phyloP scores from a whole-genome alignment of 2,329 filamentous ascomycete genomes.

The Penicillium sp. region DNA sequence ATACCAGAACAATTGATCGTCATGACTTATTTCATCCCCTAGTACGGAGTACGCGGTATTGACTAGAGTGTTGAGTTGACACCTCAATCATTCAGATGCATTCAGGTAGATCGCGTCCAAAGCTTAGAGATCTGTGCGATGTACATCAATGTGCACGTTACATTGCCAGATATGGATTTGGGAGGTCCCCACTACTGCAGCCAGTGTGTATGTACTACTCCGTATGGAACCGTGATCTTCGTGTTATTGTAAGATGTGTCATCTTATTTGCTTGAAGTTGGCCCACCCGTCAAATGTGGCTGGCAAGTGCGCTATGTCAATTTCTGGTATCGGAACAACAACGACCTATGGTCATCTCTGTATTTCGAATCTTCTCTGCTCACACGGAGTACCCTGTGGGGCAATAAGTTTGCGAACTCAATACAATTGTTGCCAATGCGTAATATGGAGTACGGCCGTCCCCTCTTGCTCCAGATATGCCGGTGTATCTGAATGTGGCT shows the following conservation, averaged over 20 bases:
- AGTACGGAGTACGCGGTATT: no score
- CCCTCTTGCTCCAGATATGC: neutral
- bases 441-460: neutral
- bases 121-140: neutral
- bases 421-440: neutral
- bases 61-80: neutral
- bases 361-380: neutral
- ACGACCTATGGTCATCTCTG: neutral
- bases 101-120: neutral
- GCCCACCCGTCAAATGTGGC: neutral
- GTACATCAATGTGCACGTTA: neutral
- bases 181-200: neutral
- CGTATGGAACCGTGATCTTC: neutral
- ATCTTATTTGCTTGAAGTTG: neutral
- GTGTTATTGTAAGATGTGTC: neutral
- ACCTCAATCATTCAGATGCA: neutral
- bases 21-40: neutral
- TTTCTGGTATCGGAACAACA: neutral
- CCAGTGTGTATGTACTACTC: no score
- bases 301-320: neutral
- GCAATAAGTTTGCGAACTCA: neutral
- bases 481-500: neutral
- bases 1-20: neutral
- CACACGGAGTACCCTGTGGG: neutral
- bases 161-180: neutral